A percentile compares a stretch with the other conserved stretches of the same genome.
Evolutionary conservation across 495 filamentous ascomycete species (phyloP).

Genomic region (Penicillium paradoxum): DNA sequence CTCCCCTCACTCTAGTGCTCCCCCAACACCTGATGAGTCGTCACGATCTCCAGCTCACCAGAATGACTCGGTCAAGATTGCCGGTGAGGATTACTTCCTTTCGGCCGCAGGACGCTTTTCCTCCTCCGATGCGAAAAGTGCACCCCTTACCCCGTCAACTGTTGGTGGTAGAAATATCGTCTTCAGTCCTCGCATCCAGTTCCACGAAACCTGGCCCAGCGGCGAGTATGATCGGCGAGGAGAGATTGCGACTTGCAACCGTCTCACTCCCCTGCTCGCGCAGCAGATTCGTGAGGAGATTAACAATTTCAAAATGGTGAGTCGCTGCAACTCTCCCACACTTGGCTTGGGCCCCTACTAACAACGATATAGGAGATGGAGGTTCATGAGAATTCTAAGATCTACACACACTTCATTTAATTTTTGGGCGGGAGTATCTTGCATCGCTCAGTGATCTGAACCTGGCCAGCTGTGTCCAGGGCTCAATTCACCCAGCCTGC

Average conservation of each 20-base stretch:
- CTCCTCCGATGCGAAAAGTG: conserved; percentile 62
- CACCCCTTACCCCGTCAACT: conserved; percentile 70
- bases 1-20: conserved; percentile 74
- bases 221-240: conserved; percentile 94
- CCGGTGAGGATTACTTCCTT: conserved; percentile 84
- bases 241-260: conserved; percentile 96
- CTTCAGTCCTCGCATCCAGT: conserved; percentile 90
- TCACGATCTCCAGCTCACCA: conserved; percentile 52
- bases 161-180: conserved; percentile 65
- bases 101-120: conserved; percentile 57
- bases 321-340: conserved; percentile 21
- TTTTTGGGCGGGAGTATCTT: conserved; percentile 25
- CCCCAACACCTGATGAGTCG: conserved; percentile 76
- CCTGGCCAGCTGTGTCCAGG: not conserved
- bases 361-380: conserved; percentile 86
- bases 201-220: conserved; percentile 93
- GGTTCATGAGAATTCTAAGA: conserved; percentile 96
- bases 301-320: conserved; percentile 98
- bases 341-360: conserved; percentile 14
- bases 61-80: conserved; percentile 63
- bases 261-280: conserved; percentile 90
- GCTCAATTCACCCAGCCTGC: conserved; percentile 10
- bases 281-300: conserved; percentile 99
- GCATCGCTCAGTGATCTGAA: conserved; percentile 13
- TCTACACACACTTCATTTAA: conserved; percentile 99